Evolutionary conservation across 345 rosid genomes (phyloP), one percentile per base, ranked within the genome.

Genomic region (Isatis tinctoria): DNA sequence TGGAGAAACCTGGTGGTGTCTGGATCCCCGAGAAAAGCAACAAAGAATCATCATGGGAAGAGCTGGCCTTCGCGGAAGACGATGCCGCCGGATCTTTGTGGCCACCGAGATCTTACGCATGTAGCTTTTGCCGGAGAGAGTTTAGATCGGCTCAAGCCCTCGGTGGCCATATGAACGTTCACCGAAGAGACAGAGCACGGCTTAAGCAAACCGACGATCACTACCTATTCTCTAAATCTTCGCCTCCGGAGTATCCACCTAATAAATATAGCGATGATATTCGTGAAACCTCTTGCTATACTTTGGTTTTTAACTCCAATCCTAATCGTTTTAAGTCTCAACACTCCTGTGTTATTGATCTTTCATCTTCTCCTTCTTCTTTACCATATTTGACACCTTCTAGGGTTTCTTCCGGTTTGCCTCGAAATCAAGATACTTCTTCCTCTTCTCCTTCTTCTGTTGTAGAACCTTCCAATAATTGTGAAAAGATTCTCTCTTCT

Each of bases 151-250:
- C 96, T 69, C 98, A 87, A 86, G 97, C 97, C 53, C 87, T 92
- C 13, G 97, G 97, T 26, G 97, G 97, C 58, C 97, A 92, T 76
- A 92, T 92, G 97, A 92, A 92, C 68, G 90, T 93, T 56, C 98
- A 93, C 74, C 83, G 98, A 76, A 88, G 97, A 74, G 98, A 90
- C 74, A 85, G 95, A 81, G 96, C 98, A 59, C 80, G 97, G 74
- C 85, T 88, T 67, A 90, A 87, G 82, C 91, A 86, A 69, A 73
- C 86, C 36, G 84, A 87, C 18, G 79, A 79, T 71, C 86, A 70
- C 22, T 81, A 72, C 51, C 58, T 80, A 20, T 52, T 75, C 54
- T 77, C 65, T 44, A 72, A 60, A 51, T 75, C 83, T 20, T 45
- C 84, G 2, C 72, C 85, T 73, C 63, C 76, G 45, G 82, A 82